Evolutionary conservation across 306 rosid genomes (phyloP).

Genomic region (Pyrus pyrifolia): DNA sequence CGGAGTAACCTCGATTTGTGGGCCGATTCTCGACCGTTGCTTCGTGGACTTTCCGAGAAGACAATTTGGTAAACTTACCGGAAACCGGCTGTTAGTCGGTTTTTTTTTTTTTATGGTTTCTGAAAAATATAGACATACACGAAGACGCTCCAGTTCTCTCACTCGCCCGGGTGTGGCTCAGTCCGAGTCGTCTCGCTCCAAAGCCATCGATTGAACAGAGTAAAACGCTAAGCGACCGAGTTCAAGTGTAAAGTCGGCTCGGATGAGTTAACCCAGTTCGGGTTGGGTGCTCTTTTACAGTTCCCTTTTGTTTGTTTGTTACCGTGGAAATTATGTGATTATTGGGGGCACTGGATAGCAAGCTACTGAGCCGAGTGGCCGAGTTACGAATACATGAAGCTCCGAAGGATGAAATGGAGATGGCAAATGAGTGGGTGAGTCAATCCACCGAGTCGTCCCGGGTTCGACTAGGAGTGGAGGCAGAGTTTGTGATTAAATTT

Average conservation of each 20-base stretch:
- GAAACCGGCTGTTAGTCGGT: background rate
- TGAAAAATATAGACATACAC: background rate
- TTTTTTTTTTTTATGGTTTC: background rate
- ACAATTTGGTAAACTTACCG: conserved; percentile 35
- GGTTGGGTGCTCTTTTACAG: background rate
- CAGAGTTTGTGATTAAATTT: background rate
- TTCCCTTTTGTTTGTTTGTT: background rate
- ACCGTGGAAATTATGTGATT: background rate
- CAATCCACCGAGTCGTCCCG: conserved; percentile 74
- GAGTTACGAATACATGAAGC: background rate
- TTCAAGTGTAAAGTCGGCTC: conserved; percentile 6
- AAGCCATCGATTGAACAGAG: background rate
- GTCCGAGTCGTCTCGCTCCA: conserved; percentile 15
- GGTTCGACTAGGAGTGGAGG: conserved; percentile 45
- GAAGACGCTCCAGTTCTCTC: conserved; percentile 17
- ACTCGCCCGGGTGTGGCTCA: conserved; percentile 34
- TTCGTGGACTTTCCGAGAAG: conserved; percentile 52
- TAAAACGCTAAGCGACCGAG: background rate
- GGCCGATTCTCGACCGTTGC: conserved; percentile 81
- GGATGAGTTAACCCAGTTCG: conserved; percentile 17
- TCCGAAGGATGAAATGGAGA: conserved; percentile 61
- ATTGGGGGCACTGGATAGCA: background rate
- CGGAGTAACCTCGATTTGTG: conserved; percentile 46
- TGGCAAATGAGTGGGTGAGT: conserved; percentile 48
- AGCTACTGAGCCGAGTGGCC: background rate